These are phyloP conservation scores for Pistacia vera DNA, from an alignment of 345 rosid species.

Conservation along the genomic window DNA sequence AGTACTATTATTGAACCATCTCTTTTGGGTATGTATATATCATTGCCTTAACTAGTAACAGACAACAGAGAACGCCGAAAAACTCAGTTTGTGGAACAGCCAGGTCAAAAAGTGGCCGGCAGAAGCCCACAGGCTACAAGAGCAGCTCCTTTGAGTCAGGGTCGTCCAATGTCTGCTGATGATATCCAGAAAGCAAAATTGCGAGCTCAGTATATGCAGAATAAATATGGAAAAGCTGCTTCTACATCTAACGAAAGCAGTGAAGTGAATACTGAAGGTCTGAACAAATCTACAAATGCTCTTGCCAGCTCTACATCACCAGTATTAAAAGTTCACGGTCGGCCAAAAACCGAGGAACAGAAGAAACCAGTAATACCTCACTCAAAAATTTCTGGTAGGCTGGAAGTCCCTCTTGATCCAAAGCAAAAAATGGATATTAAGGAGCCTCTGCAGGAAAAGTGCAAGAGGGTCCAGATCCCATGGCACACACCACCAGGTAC, in stretches of 20 bases:
- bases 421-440: slow-evolving; percentile 42
- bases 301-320: slow-evolving; percentile 29
- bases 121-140: slow-evolving; percentile 67
- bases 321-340: slow-evolving; percentile 31
- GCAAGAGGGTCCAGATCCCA: slow-evolving; percentile 54
- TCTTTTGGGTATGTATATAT: not conserved
- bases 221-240: slow-evolving; percentile 65
- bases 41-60: slow-evolving; percentile 68
- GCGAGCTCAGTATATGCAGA: slow-evolving; percentile 84
- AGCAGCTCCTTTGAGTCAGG: slow-evolving; percentile 52
- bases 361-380: slow-evolving; percentile 31
- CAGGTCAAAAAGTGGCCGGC: slow-evolving; percentile 79
- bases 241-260: slow-evolving; percentile 45
- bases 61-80: slow-evolving; percentile 91
- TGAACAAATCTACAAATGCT: slow-evolving; percentile 39
- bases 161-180: slow-evolving; percentile 98
- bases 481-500: slow-evolving; percentile 93
- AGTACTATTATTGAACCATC: not conserved
- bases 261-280: slow-evolving; percentile 44
- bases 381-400: slow-evolving; percentile 21
- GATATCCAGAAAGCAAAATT: slow-evolving; percentile 98
- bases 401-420: slow-evolving; percentile 29
- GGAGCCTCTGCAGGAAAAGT: slow-evolving; percentile 47
- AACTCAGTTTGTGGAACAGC: slow-evolving; percentile 96
- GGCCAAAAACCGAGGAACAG: slow-evolving; percentile 49